Conservation (phyloP, 306 rosid species). For the Glycine soja region DNA sequence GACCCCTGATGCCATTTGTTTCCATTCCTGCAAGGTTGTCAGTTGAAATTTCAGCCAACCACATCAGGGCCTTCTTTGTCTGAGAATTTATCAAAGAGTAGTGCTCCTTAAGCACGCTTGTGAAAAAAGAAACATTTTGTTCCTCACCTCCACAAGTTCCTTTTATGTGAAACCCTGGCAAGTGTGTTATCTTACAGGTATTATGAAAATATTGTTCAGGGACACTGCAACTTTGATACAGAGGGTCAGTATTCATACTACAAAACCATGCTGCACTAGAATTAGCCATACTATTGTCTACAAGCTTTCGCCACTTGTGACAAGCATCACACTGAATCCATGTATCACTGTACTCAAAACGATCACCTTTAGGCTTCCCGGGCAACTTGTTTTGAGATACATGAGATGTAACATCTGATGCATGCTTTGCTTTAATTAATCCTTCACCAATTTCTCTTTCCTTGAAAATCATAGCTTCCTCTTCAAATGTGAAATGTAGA, state of each 20-base stretch:
- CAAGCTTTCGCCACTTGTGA: conserved; percentile 89
- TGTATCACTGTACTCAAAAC: conserved; percentile 63
- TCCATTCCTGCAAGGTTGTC: conserved; percentile 80
- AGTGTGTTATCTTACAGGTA: conserved; percentile 61
- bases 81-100: conserved; percentile 62
- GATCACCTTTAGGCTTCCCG: conserved; percentile 45
- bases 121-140: conserved; percentile 79
- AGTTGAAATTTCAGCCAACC: conserved; percentile 75
- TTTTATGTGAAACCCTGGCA: conserved; percentile 81
- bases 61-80: conserved; percentile 77
- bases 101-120: conserved; percentile 84
- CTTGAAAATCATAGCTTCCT: conserved; percentile 49
- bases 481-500: conserved; percentile 58
- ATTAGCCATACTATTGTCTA: conserved; percentile 61
- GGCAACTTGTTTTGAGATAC: conserved; percentile 45
- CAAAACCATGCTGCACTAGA: conserved; percentile 87
- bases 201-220: conserved; percentile 73
- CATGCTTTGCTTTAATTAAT: conserved; percentile 48
- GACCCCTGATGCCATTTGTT: conserved; percentile 77
- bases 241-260: conserved; percentile 83
- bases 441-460: conserved; percentile 50
- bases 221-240: conserved; percentile 72
- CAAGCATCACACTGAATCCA: conserved; percentile 98
- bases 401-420: conserved; percentile 49
- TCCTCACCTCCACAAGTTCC: conserved; percentile 75